phyloP scores from a whole-genome alignment of 169 alveolate species.

The Cryptosporidium viatorum region DNA sequence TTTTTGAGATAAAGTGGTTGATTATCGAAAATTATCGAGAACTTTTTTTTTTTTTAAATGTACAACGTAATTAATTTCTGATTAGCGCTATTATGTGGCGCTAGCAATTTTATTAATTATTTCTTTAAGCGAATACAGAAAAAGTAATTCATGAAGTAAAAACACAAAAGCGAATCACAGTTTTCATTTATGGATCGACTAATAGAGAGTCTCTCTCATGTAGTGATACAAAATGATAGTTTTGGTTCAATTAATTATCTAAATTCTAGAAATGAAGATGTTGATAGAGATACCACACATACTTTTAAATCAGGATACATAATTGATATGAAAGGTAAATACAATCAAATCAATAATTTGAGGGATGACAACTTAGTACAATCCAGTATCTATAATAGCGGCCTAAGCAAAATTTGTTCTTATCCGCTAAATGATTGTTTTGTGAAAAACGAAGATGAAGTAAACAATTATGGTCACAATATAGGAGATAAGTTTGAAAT shows the following conservation, averaged over 20 bases:
- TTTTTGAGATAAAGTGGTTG: not conserved
- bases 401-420: not conserved
- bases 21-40: not conserved
- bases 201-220: conserved; percentile 61
- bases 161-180: not conserved
- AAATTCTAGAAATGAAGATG: not conserved
- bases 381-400: not conserved
- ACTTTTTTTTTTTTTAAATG: not conserved
- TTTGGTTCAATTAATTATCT: not conserved
- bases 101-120: not conserved
- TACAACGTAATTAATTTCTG: not conserved
- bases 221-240: conserved; percentile 10
- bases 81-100: conserved; percentile 10
- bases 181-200: conserved; percentile 60
- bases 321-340: not conserved
- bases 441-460: not conserved
- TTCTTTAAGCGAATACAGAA: not conserved
- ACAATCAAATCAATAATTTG: not conserved
- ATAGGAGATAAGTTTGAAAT: not conserved
- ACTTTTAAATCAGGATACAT: not conserved
- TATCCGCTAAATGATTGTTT: not conserved
- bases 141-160: conserved; percentile 27
- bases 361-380: not conserved
- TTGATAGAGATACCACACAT: not conserved
- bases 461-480: not conserved